Percentiles rank a stretch among this genome's conserved stretches.
These are phyloP conservation scores for Podaxis carcinomalis DNA, from an alignment of 768 basidiomycete species.

Conservation along the genomic window DNA sequence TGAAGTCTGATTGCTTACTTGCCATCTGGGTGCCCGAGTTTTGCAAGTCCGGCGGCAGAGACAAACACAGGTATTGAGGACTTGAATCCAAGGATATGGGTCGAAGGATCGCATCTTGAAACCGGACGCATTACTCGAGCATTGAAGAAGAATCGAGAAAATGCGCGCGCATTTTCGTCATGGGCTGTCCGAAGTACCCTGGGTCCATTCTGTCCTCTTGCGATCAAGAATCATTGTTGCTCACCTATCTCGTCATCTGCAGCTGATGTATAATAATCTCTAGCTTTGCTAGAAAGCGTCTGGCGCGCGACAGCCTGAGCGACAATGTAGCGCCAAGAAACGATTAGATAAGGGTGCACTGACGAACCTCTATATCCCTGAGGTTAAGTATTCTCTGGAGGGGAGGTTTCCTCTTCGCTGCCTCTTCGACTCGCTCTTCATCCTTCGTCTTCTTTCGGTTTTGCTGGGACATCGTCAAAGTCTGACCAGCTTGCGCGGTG, in stretches of 20 bases:
- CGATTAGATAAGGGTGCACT: not conserved
- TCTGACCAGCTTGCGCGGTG: conserved; percentile 37
- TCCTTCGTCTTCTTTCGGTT: conserved; percentile 58
- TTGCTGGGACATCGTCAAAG: conserved; percentile 31
- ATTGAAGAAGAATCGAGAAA: conserved; percentile 81
- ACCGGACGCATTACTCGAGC: conserved; percentile 76
- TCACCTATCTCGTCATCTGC: conserved; percentile 81
- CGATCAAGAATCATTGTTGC: conserved; percentile 18
- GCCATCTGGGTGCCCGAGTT: conserved; percentile 80
- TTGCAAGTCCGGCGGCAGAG: conserved; percentile 79
- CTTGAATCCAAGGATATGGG: conserved; percentile 66
- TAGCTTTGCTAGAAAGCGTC: conserved; percentile 68
- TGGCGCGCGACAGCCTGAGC: conserved; percentile 64
- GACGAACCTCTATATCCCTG: conserved; percentile 74
- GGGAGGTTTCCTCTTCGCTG: conserved; percentile 57
- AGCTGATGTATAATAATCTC: conserved; percentile 83
- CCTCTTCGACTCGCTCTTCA: conserved; percentile 62
- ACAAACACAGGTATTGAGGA: conserved; percentile 80
- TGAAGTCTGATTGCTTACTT: conserved; percentile 5
- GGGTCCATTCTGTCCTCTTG: conserved; percentile 3
- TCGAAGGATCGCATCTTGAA: conserved; percentile 64
- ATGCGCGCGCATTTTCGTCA: conserved; percentile 74
- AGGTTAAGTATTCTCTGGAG: conserved; percentile 71
- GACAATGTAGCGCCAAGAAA: not conserved
- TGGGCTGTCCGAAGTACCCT: conserved; percentile 36